phyloP scores from a whole-genome alignment of 441 rosid genomes.

The Euphorbia celastroides region DNA sequence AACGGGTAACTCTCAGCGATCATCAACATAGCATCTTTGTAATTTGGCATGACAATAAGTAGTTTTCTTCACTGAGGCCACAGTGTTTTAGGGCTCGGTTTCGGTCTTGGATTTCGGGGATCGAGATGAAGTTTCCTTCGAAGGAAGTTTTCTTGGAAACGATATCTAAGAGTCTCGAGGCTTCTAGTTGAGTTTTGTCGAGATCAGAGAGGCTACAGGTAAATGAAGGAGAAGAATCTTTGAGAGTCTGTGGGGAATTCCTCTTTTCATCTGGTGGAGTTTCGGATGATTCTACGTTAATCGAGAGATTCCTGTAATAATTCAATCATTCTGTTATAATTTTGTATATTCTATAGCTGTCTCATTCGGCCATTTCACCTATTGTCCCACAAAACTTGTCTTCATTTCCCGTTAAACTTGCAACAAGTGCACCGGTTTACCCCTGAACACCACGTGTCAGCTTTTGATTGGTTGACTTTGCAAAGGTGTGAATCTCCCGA shows the following conservation, averaged over 20 bases:
- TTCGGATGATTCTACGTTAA: slow-evolving; percentile 39
- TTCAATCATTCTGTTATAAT: background rate
- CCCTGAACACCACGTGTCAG: too few species aligned
- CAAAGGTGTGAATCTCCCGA: too few species aligned
- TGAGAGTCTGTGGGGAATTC: slow-evolving; percentile 27
- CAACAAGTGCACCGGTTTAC: too few species aligned
- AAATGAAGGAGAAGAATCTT: slow-evolving; percentile 33
- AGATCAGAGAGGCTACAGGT: slow-evolving; percentile 31
- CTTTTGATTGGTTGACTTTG: too few species aligned
- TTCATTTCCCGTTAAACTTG: too few species aligned
- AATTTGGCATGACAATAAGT: slow-evolving; percentile 45
- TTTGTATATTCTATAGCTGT: too few species aligned
- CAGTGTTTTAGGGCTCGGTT: slow-evolving; percentile 54
- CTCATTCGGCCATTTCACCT: too few species aligned
- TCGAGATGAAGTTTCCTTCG: slow-evolving; percentile 54
- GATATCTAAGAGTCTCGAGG: slow-evolving; percentile 47
- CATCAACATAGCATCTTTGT: slow-evolving; percentile 48
- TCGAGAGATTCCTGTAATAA: slow-evolving; percentile 21
- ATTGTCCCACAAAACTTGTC: too few species aligned
- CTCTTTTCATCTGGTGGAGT: slow-evolving; percentile 24
- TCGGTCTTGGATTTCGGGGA: slow-evolving; percentile 60
- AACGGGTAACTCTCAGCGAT: slow-evolving; percentile 70
- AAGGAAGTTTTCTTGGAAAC: slow-evolving; percentile 51
- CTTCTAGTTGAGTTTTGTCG: slow-evolving; percentile 44
- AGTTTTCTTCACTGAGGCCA: slow-evolving; percentile 46